Conservation (phyloP, 1,139 yeast genomes). For the Ogataea hybrid region DNA sequence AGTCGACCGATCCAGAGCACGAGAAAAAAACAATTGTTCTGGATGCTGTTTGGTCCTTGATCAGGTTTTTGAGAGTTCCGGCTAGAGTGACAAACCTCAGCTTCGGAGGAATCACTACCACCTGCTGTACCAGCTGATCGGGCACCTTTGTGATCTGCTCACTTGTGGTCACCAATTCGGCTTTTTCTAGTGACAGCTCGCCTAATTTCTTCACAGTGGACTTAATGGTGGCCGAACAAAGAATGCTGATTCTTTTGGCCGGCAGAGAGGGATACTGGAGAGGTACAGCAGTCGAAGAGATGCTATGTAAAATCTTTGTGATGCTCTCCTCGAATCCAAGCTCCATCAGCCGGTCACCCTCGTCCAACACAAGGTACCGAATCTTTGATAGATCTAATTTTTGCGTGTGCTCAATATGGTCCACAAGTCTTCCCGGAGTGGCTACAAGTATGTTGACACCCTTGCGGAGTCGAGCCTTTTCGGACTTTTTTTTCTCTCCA, state of each 20-base stretch:
- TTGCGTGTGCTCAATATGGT: slow-evolving; percentile 87
- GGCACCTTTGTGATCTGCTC: slow-evolving; percentile 59
- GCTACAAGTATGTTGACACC: slow-evolving; percentile 89
- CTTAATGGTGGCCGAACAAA: slow-evolving; percentile 95
- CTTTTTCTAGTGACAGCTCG: slow-evolving; percentile 65
- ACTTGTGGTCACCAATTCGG: slow-evolving; percentile 57
- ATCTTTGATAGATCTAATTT: slow-evolving; percentile 69
- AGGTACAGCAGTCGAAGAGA: slow-evolving; percentile 44
- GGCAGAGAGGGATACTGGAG: slow-evolving; percentile 59
- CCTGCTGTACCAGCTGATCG: slow-evolving; percentile 80
- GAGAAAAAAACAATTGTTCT: slow-evolving; percentile 86
- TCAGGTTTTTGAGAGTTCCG: slow-evolving; percentile 55
- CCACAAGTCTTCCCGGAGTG: slow-evolving; percentile 90
- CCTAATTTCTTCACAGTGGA: slow-evolving; percentile 79
- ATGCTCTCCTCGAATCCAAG: slow-evolving; percentile 95
- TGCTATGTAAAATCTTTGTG: slow-evolving; percentile 62
- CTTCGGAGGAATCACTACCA: slow-evolving; percentile 86
- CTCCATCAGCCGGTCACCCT: slow-evolving; percentile 94
- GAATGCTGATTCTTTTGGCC: slow-evolving; percentile 62
- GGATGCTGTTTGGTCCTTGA: slow-evolving; percentile 33
- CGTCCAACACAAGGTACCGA: slow-evolving; percentile 85
- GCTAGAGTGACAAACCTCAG: slow-evolving; percentile 79
- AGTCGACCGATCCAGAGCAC: slow-evolving; percentile 93
- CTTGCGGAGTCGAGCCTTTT: slow-evolving; percentile 84
- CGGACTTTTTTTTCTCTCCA: slow-evolving; percentile 91